phyloP scores from a whole-genome alignment of 345 rosid genomes.

The Cardamine resedifolia region DNA sequence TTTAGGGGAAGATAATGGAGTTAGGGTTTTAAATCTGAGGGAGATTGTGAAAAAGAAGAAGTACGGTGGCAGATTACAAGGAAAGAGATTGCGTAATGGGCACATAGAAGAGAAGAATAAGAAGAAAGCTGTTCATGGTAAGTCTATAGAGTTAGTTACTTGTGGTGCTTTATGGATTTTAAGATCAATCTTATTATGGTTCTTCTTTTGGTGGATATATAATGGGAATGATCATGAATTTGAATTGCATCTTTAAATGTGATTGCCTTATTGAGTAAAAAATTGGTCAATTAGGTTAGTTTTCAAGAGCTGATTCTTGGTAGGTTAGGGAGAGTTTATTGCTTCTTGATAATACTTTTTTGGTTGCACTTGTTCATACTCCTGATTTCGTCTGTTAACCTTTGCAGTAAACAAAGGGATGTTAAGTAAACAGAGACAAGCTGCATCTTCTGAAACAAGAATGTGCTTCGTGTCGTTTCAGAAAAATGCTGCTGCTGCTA shows the following conservation, averaged over 20 bases:
- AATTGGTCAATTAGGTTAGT: neutral
- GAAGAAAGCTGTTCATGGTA: conserved; percentile 50
- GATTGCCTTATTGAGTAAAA: neutral
- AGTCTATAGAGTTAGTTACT: conserved; percentile 27
- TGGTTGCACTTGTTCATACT: neutral
- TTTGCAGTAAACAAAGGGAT: conserved; percentile 56
- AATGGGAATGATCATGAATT: neutral
- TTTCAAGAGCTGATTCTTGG: neutral
- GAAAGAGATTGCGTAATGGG: conserved; percentile 41
- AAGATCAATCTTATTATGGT: neutral
- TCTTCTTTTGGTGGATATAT: neutral
- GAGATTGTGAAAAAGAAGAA: conserved; percentile 52
- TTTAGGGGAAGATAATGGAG: conserved; percentile 75
- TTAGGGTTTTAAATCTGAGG: conserved; percentile 60
- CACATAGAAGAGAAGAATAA: conserved; percentile 47
- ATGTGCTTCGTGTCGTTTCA: conserved; percentile 52
- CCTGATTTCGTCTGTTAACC: neutral
- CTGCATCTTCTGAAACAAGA: conserved; percentile 43
- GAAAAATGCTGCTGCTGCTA: conserved; percentile 36
- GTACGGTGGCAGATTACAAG: conserved; percentile 40
- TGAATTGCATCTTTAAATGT: neutral
- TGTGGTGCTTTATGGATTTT: neutral
- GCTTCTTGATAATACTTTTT: neutral
- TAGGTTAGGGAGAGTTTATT: neutral
- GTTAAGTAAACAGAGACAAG: conserved; percentile 49